Evolutionary conservation across 1,139 yeast species (phyloP).

Genomic region (Diutina mesorugosa): DNA sequence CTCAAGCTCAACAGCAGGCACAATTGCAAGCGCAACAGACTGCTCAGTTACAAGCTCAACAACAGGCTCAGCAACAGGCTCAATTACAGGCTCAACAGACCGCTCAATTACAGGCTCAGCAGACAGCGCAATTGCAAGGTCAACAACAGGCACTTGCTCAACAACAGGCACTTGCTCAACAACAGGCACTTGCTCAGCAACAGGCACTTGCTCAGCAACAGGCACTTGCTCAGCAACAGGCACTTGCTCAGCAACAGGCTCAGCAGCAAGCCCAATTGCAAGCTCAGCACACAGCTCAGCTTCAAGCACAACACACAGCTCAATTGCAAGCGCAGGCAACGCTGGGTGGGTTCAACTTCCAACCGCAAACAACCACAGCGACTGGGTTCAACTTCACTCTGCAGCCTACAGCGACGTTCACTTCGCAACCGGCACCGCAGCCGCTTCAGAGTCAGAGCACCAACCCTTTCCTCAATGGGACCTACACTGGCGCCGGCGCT

Average conservation of each 20-base stretch:
- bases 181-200: conserved; percentile 8
- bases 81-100: conserved; percentile 10
- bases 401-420: not conserved
- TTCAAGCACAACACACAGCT: not conserved
- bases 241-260: conserved; percentile 8
- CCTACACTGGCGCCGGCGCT: conserved; percentile 7
- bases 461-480: conserved; percentile 30
- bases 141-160: not conserved
- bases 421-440: conserved; percentile 4
- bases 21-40: conserved; percentile 7
- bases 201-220: conserved; percentile 4
- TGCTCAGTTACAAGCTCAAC: conserved; percentile 4
- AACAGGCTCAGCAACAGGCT: conserved; percentile 10
- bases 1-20: conserved; percentile 7
- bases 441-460: conserved; percentile 10
- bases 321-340: not conserved
- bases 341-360: not conserved
- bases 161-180: conserved; percentile 8
- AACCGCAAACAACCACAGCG: not conserved
- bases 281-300: conserved; percentile 3
- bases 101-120: not conserved
- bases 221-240: conserved; percentile 4
- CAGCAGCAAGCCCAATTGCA: conserved; percentile 7
- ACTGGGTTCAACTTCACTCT: not conserved
- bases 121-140: too few species aligned